Conservation (phyloP, 139 green algal species). For the Zygnema cylindricum region DNA sequence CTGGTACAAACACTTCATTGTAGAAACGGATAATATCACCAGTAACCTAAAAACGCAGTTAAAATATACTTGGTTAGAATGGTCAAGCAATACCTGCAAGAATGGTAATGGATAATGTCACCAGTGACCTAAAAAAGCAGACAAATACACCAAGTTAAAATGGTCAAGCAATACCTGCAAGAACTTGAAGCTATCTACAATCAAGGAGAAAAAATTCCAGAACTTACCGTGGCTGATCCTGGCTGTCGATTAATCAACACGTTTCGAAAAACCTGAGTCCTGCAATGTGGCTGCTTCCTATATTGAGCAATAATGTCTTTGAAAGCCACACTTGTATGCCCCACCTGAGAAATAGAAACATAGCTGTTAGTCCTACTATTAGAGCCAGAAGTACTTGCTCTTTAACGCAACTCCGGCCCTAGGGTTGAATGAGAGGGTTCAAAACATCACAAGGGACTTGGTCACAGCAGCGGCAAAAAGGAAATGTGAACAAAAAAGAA, state of each 20-base stretch:
- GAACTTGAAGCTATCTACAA: no score
- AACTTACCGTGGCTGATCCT: not conserved
- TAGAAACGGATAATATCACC: conserved; percentile 94
- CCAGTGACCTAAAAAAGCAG: no score
- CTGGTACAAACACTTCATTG: conserved; percentile 84
- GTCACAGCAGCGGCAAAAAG: no score
- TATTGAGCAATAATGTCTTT: conserved; percentile 88
- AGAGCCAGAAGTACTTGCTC: not conserved
- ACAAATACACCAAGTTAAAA: no score
- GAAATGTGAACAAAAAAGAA: no score
- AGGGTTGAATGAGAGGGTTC: no score
- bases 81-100: no score
- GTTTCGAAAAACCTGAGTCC: conserved; percentile 76
- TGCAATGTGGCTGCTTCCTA: conserved; percentile 75
- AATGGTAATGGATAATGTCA: no score
- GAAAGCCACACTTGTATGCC: conserved; percentile 72
- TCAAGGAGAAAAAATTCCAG: not conserved
- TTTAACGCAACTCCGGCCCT: no score
- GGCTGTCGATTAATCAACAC: conserved; percentile 70
- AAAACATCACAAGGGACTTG: no score
- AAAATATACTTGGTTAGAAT: not conserved
- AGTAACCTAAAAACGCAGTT: not conserved
- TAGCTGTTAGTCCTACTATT: no score
- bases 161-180: no score
- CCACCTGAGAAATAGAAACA: conserved; percentile 55